Evolutionary conservation across 2,329 filamentous ascomycete species (phyloP).

Genomic region (Colletotrichum sp.): DNA sequence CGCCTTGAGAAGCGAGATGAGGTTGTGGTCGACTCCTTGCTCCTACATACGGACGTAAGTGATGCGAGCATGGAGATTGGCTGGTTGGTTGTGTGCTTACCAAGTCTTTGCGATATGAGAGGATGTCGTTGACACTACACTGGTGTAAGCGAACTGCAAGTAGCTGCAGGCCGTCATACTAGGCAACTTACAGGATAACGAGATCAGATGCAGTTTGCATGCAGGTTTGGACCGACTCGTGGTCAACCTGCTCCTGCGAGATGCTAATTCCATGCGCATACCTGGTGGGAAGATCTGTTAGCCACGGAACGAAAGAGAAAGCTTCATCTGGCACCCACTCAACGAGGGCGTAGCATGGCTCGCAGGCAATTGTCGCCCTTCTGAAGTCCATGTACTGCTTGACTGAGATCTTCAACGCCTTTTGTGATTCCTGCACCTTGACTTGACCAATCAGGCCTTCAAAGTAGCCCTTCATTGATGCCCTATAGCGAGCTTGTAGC

Average conservation of each 20-base stretch:
- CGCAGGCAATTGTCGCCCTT: neutral
- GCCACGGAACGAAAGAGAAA: neutral
- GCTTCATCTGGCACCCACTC: neutral
- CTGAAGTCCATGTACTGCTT: neutral
- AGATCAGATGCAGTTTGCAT: neutral
- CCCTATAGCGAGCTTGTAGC: neutral
- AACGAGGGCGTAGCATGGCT: neutral
- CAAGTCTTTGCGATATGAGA: neutral
- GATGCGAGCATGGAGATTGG: neutral
- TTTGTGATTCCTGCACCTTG: neutral
- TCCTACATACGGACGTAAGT: neutral
- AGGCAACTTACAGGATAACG: neutral
- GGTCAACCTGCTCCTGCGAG: neutral
- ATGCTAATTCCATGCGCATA: neutral
- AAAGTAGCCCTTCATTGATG: neutral
- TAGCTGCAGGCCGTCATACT: fast-evolving
- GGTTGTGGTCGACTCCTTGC: neutral
- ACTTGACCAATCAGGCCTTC: neutral
- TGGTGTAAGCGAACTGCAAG: neutral
- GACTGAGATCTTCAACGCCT: neutral
- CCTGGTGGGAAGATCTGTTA: neutral
- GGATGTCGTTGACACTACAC: neutral
- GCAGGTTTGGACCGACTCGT: neutral
- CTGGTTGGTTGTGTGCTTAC: neutral
- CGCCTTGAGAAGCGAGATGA: neutral